Evolutionary conservation across 192 early-diverging fungal genomes (phyloP), one percentile per base, ranked within the genome.

Genomic region (Chytriomyces hyalinus): DNA sequence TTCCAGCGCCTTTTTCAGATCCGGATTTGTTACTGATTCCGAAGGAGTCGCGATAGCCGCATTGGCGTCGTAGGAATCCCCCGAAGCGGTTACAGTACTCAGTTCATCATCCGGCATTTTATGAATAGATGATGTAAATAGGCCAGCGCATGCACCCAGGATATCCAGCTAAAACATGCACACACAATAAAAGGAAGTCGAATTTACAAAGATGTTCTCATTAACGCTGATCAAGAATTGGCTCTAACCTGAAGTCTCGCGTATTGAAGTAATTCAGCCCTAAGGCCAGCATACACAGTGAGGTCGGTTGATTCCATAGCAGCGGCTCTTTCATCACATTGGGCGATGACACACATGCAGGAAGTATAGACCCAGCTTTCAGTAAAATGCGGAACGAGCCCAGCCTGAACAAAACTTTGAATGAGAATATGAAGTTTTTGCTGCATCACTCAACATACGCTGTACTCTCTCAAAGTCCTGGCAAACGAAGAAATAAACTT

Each of bases 341-440:
- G 92, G 28, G 84, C 81, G 9, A 95, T 89, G 22, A 96, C 89
- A 64, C 85, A 91, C 80, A 92, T 87, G 68, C 93, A 93, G 6
- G 91, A 86, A 4, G 91, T 91, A 68, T 90, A 96, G n/a, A 92
- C 86, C 94, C 94, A 96, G 11, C 90, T 88, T 70, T 94, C 90
- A 13, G 91, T 59, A 82, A 95, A 96, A 71, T 67, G 80, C 44
- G 80, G 89, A 69, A 45, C 85, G 77, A 69, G 83, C 70, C 67
- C 90, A 49, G 80, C 89, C 87, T 78, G 80, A 50, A 82, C 80
- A 75, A 17, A 57, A 3, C 36, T 57, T 11, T 20, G 53, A 44
- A 67, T 72, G 66, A 11, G 61, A 8, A 44, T 4, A 47, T 46
- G 17, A 24, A 49, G 63, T 7, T 45, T 10, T 43, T 24, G 11